A percentile compares a stretch with the other conserved stretches of the same genome.
These are phyloP conservation scores for Keithomyces neogunnii DNA, from an alignment of 2,329 filamentous ascomycete genomes.

Conservation along the genomic window DNA sequence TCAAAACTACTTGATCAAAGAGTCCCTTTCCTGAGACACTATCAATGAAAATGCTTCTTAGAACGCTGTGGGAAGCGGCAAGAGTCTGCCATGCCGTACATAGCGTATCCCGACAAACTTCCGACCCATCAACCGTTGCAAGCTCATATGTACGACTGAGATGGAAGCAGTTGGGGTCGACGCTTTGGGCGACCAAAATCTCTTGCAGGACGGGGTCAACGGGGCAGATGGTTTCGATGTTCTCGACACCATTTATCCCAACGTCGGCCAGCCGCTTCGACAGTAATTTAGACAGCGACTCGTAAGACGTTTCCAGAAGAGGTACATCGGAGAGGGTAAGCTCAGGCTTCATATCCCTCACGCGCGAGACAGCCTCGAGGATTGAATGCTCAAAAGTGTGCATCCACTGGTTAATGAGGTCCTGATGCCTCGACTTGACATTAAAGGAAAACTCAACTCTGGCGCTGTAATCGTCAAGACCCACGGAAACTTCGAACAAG, in stretches of 20 bases:
- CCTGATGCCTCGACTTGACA: constrained; percentile 29
- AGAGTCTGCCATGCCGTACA: constrained; percentile 43
- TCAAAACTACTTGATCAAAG: constrained; percentile 41
- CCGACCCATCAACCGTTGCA: constrained; percentile 24
- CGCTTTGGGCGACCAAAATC: constrained; percentile 37
- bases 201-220: constrained; percentile 40
- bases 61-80: constrained; percentile 32
- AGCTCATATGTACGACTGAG: constrained; percentile 41
- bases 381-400: constrained; percentile 37
- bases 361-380: constrained; percentile 32
- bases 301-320: constrained; percentile 37
- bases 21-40: constrained; percentile 39
- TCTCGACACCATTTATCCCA: constrained; percentile 30
- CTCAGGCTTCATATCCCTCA: constrained; percentile 34
- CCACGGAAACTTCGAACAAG: constrained; percentile 41
- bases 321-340: constrained; percentile 43
- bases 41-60: constrained; percentile 44
- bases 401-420: constrained; percentile 38
- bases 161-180: constrained; percentile 32
- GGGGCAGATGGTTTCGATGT: constrained; percentile 41
- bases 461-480: constrained; percentile 32
- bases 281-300: constrained; percentile 35
- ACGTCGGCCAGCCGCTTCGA: constrained; percentile 30
- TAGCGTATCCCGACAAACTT: constrained; percentile 34
- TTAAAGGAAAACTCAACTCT: constrained; percentile 39